These are phyloP conservation scores for Triticum dicoccoides DNA, from an alignment of 176 grass and related monocot genomes.

Conservation along the genomic window DNA sequence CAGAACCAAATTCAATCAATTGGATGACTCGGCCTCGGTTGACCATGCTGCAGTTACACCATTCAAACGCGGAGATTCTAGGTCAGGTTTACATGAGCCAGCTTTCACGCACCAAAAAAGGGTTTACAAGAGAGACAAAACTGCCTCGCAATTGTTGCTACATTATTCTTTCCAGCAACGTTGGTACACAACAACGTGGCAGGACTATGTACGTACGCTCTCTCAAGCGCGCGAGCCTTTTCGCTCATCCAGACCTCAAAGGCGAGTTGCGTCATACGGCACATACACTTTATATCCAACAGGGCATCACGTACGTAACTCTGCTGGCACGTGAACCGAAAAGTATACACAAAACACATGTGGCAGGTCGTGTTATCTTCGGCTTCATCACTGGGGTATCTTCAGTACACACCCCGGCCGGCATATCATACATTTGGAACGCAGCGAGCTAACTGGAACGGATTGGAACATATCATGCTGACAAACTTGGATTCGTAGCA, in stretches of 20 bases:
- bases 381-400: not conserved
- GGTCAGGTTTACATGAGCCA: not conserved
- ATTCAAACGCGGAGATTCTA: not conserved
- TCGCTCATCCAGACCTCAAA: constrained; percentile 2
- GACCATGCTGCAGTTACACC: not conserved
- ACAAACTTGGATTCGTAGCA: not conserved
- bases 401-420: constrained; percentile 17
- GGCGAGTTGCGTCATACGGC: not conserved
- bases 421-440: not conserved
- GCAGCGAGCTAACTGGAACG: not conserved
- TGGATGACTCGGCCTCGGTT: not conserved
- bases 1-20: no score
- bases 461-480: not conserved
- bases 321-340: not conserved
- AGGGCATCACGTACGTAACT: constrained; percentile 14
- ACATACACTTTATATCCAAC: constrained; percentile 15
- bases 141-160: not conserved
- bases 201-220: not conserved
- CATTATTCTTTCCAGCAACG: not conserved
- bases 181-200: not conserved
- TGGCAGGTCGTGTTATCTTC: not conserved
- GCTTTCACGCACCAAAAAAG: no score
- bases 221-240: not conserved
- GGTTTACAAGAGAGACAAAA: not conserved
- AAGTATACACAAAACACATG: not conserved